phyloP scores from a whole-genome alignment of 495 filamentous ascomycete species.

The Pyrenopolyporus hunteri region DNA sequence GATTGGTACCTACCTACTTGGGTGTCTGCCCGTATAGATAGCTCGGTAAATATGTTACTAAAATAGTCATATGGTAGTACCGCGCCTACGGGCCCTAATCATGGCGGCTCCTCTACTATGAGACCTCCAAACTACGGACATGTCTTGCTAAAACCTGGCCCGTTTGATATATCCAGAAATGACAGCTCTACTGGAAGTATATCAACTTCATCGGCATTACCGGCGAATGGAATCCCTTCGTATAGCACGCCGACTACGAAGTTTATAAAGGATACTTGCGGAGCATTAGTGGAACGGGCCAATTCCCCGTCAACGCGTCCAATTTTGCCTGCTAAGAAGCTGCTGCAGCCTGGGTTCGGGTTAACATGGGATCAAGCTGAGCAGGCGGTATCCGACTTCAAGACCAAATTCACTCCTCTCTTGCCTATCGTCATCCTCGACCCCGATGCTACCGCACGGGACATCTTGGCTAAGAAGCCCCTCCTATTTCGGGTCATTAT shows the following conservation, averaged over 20 bases:
- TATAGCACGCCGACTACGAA: background rate
- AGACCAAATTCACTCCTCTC: slow-evolving; percentile 35
- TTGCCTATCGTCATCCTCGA: slow-evolving; percentile 44
- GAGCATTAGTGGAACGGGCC: background rate
- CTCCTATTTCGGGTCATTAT: slow-evolving; percentile 42
- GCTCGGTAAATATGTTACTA: background rate
- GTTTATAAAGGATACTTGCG: background rate
- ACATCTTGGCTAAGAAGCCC: slow-evolving; percentile 37
- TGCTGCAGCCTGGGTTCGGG: slow-evolving; percentile 35
- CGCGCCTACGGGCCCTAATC: background rate
- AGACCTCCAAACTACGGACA: slow-evolving; percentile 12
- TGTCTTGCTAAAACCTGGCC: slow-evolving; percentile 13
- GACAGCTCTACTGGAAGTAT: background rate
- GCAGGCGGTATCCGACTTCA: slow-evolving; percentile 39
- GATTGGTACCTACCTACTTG: background rate
- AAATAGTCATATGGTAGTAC: slow-evolving; percentile 1
- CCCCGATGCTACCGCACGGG: slow-evolving; percentile 32
- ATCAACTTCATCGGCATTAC: slow-evolving; percentile 7
- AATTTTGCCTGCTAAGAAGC: background rate
- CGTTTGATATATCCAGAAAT: slow-evolving; percentile 2
- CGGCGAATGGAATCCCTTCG: background rate
- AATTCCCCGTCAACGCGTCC: background rate
- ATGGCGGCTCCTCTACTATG: background rate
- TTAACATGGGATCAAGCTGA: slow-evolving; percentile 44
- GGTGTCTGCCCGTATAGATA: background rate